phyloP scores from a whole-genome alignment of 441 rosid species.

The Pelargonium cotyledonis region DNA sequence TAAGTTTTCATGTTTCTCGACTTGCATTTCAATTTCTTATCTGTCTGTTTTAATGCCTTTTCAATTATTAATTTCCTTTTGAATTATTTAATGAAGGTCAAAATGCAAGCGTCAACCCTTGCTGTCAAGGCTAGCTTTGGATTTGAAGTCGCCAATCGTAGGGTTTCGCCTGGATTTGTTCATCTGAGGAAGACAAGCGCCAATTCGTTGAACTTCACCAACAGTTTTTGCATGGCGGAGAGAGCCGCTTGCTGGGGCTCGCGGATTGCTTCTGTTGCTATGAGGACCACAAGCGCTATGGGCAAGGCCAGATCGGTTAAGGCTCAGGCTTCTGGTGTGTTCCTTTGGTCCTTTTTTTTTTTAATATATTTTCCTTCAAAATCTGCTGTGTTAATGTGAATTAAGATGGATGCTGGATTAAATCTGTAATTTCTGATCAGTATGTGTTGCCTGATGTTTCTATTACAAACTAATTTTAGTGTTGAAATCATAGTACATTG shows the following conservation, averaged over 20 bases:
- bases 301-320: constrained; percentile 58
- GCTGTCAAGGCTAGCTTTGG: constrained; percentile 35
- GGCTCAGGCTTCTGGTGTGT: constrained; percentile 66
- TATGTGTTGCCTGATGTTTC: no score
- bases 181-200: constrained; percentile 14
- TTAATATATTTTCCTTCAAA: background rate
- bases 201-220: constrained; percentile 16
- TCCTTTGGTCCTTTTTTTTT: background rate
- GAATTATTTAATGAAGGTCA: constrained; percentile 7
- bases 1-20: background rate
- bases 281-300: constrained; percentile 43
- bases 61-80: background rate
- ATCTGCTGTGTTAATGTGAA: background rate
- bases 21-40: constrained; percentile 7
- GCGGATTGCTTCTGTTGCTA: constrained; percentile 28
- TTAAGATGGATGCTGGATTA: background rate
- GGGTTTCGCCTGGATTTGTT: constrained; percentile 19
- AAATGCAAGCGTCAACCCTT: constrained; percentile 57
- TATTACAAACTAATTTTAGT: no score
- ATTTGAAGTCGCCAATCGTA: constrained; percentile 32
- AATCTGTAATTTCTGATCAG: background rate
- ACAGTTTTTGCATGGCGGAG: constrained; percentile 24
- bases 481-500: no score
- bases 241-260: constrained; percentile 27
- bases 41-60: background rate